phyloP scores from a whole-genome alignment of 2,329 filamentous ascomycete genomes.

The Bipolaris sorokiniana region DNA sequence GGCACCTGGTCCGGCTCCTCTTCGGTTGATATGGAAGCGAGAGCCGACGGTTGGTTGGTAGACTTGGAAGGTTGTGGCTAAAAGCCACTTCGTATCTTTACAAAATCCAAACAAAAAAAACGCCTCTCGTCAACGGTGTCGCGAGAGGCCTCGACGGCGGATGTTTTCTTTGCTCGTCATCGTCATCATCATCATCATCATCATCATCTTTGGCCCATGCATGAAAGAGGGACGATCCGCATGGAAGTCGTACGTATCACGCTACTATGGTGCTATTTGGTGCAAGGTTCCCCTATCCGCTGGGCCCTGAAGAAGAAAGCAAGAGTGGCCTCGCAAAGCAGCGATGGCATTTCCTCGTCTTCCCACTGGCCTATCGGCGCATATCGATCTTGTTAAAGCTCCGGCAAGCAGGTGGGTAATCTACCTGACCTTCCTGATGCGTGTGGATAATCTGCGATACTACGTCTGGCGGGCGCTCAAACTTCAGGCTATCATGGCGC shows the following conservation, averaged over 20 bases:
- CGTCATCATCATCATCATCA: neutral
- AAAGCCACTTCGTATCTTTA: neutral
- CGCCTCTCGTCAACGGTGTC: neutral
- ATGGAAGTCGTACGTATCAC: constrained; percentile 4
- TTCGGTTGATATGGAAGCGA: neutral
- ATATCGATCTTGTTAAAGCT: constrained; percentile 4
- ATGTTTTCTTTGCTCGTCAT: neutral
- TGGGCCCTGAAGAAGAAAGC: neutral
- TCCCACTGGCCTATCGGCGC: neutral
- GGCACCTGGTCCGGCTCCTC: constrained; percentile 5
- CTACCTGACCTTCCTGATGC: constrained; percentile 3
- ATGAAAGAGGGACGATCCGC: neutral
- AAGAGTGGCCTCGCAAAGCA: neutral
- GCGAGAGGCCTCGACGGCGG: neutral
- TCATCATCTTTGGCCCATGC: neutral
- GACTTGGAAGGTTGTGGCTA: constrained; percentile 3
- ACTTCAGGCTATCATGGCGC: constrained; percentile 11
- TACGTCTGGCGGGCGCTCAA: constrained; percentile 4
- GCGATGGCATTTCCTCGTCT: neutral
- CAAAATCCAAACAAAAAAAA: neutral
- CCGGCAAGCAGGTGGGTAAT: neutral
- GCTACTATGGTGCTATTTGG: neutral
- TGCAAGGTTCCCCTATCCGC: constrained; percentile 7
- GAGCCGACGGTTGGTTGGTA: constrained; percentile 9
- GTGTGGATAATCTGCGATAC: constrained; percentile 7